Conservation (phyloP, 805 yeast genomes). For the Ascoidea asiatica region DNA sequence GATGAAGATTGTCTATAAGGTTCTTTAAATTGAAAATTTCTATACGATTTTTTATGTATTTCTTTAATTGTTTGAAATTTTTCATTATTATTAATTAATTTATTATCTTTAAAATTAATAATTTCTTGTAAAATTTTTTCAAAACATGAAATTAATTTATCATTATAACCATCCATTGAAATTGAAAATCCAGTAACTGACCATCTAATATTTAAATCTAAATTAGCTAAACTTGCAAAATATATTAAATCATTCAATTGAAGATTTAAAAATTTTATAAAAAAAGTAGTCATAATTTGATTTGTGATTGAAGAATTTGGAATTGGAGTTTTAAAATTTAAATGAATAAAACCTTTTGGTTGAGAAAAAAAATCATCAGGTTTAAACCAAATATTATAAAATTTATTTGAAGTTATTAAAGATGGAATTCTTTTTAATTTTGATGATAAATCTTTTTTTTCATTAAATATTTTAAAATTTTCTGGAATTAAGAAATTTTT, state of each 20-base stretch:
- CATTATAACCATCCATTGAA: constrained; percentile 67
- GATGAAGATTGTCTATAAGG: constrained; percentile 73
- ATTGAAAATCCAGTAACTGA: constrained; percentile 62
- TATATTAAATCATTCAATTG: constrained; percentile 64
- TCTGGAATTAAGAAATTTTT: constrained; percentile 77
- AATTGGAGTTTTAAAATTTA: constrained; percentile 53
- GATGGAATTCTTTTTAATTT: constrained; percentile 43
- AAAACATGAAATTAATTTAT: constrained; percentile 56
- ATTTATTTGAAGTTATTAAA: constrained; percentile 33
- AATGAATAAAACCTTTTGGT: constrained; percentile 67
- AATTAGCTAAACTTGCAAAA: constrained; percentile 75
- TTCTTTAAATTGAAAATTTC: constrained; percentile 55
- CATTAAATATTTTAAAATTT: constrained; percentile 48
- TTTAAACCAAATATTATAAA: constrained; percentile 66
- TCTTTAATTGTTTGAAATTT: constrained; percentile 60
- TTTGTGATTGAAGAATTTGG: constrained; percentile 45
- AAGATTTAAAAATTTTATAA: constrained; percentile 63
- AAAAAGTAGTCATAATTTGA: constrained; percentile 44
- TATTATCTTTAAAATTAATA: constrained; percentile 11
- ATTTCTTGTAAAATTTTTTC: constrained; percentile 46
- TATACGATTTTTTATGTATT: constrained; percentile 43
- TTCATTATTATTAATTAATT: constrained; percentile 15
- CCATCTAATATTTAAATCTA: constrained; percentile 40
- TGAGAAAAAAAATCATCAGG: constrained; percentile 81
- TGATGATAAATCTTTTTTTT: constrained; percentile 11